These are phyloP conservation scores for Pseudogymnoascus sp. DNA, from an alignment of 2,329 filamentous ascomycete species.

Conservation along the genomic window DNA sequence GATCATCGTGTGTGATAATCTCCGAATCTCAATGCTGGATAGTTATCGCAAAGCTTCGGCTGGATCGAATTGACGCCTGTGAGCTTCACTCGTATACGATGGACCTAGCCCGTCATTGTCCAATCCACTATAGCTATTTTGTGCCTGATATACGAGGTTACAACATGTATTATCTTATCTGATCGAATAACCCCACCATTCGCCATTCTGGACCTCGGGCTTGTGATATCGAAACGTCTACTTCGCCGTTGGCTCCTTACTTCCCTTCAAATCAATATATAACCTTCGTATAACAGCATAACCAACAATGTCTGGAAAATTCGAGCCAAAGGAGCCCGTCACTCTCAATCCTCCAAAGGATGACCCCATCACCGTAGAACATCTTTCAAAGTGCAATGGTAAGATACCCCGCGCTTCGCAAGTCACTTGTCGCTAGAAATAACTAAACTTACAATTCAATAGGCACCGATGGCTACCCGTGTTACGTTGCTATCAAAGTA, in stretches of 20 bases:
- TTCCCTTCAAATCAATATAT: background rate
- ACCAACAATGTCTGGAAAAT: conserved; percentile 49
- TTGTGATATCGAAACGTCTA: background rate
- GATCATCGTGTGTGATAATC: background rate
- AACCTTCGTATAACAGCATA: background rate
- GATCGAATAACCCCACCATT: conserved; percentile 1
- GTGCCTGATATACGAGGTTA: background rate
- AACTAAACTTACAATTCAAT: conserved; percentile 7
- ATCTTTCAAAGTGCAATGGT: conserved; percentile 79
- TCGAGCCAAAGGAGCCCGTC: conserved; percentile 70
- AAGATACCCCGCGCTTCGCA: conserved; percentile 27
- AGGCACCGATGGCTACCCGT: conserved; percentile 58
- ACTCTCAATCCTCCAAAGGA: conserved; percentile 76
- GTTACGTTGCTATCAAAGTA: conserved; percentile 64
- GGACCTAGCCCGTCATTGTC: background rate
- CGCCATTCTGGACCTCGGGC: conserved; percentile 4
- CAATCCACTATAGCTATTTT: background rate
- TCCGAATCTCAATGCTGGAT: background rate
- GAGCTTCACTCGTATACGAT: background rate
- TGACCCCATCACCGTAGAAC: conserved; percentile 72
- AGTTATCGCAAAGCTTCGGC: background rate
- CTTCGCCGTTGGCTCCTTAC: background rate
- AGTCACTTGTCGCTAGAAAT: background rate
- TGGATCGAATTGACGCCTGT: background rate
- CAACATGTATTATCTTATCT: background rate